Conservation (phyloP, 1,284 basidiomycete species). For the Anthracocystis setariae region DNA sequence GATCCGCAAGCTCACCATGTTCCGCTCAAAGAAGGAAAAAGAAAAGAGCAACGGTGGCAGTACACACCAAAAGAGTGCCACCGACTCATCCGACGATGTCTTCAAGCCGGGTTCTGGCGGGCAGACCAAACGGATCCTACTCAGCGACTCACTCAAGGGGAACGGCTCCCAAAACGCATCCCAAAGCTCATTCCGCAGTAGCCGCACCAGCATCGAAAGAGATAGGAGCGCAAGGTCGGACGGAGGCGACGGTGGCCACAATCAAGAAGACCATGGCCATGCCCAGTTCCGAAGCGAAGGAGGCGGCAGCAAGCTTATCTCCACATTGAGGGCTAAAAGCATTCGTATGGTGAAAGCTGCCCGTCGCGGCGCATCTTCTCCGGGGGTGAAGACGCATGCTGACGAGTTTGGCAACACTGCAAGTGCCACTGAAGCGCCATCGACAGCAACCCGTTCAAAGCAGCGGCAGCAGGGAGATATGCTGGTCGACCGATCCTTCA, state of each 20-base stretch:
- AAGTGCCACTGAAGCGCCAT: background rate
- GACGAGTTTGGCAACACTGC: slow-evolving; percentile 12
- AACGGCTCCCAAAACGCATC: slow-evolving; percentile 21
- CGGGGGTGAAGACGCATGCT: slow-evolving; percentile 16
- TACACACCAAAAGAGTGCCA: background rate
- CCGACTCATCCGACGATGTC: slow-evolving; percentile 36
- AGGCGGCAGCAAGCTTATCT: slow-evolving; percentile 35
- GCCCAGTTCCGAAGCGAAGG: slow-evolving; percentile 29
- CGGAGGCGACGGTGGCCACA: background rate
- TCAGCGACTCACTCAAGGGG: slow-evolving; percentile 40
- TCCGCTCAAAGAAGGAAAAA: slow-evolving; percentile 42
- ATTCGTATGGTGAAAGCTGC: slow-evolving; percentile 38
- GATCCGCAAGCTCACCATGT: slow-evolving; percentile 64
- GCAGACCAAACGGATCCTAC: slow-evolving; percentile 49
- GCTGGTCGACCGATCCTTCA: slow-evolving; percentile 38
- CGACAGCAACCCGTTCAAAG: background rate
- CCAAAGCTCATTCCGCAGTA: slow-evolving; percentile 17
- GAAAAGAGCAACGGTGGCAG: slow-evolving; percentile 17
- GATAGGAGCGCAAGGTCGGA: slow-evolving; percentile 1
- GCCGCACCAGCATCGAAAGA: slow-evolving; percentile 13
- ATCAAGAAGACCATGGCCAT: slow-evolving; percentile 11
- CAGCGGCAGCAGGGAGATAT: slow-evolving; percentile 20
- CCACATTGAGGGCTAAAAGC: slow-evolving; percentile 40
- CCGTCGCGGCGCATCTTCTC: slow-evolving; percentile 21
- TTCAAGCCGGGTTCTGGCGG: slow-evolving; percentile 53